phyloP scores from a whole-genome alignment of 805 yeast species.

The Allodekkera sacchari region DNA sequence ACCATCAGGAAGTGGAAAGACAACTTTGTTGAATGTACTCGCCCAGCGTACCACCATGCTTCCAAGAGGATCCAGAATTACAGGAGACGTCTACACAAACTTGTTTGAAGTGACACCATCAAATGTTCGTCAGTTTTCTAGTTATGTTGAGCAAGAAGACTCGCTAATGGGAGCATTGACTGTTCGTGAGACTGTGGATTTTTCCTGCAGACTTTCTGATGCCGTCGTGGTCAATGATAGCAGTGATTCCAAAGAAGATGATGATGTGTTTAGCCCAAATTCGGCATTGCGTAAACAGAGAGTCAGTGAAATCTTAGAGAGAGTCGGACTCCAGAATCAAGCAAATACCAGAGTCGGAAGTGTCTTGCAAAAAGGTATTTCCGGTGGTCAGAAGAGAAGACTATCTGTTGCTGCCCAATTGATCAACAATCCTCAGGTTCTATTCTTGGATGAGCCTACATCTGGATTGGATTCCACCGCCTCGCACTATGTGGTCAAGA shows the following conservation, averaged over 20 bases:
- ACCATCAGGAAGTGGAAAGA: constrained; percentile 2
- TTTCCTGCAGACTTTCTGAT: constrained; percentile 1
- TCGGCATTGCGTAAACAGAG: constrained; percentile 21
- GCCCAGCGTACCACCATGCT: neutral
- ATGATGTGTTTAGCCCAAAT: neutral
- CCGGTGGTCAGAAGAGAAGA: constrained; percentile 78
- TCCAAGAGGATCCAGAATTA: neutral
- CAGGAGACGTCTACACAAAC: neutral
- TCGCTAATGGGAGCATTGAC: constrained; percentile 34
- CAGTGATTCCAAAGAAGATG: too few relatives aligned
- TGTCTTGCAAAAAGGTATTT: constrained; percentile 72
- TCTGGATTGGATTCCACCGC: constrained; percentile 84
- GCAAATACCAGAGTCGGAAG: constrained; percentile 42
- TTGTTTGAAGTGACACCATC: neutral
- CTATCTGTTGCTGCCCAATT: constrained; percentile 81
- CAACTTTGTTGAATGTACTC: neutral
- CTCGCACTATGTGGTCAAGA: constrained; percentile 51
- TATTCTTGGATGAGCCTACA: constrained; percentile 79
- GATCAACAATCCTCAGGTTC: constrained; percentile 35
- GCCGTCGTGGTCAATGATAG: neutral
- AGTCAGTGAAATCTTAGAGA: constrained; percentile 34
- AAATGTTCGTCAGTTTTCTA: constrained; percentile 27
- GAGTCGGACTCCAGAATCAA: constrained; percentile 36
- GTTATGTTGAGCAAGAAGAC: constrained; percentile 46
- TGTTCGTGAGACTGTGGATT: constrained; percentile 35